Conservation (phyloP, 306 rosid species). For the Abrus precatorius region DNA sequence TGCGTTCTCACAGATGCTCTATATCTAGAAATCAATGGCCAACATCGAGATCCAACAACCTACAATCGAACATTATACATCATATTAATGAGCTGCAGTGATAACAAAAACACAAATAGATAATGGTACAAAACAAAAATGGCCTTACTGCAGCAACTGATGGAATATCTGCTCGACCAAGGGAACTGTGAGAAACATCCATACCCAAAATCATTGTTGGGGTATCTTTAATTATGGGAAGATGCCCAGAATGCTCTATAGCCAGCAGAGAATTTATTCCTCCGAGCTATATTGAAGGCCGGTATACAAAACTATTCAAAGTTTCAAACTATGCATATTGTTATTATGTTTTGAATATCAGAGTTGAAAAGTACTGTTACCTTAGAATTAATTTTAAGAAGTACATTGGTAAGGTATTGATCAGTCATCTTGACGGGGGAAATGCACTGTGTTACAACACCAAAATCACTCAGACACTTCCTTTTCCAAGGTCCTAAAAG, state of each 20-base stretch:
- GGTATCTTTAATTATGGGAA: slow-evolving; percentile 77
- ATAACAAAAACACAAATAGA: slow-evolving; percentile 36
- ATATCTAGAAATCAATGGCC: slow-evolving; percentile 94
- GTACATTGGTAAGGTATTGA: slow-evolving; percentile 85
- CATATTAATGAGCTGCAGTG: slow-evolving; percentile 34
- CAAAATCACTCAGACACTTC: slow-evolving; percentile 79
- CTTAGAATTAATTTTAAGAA: slow-evolving; percentile 93
- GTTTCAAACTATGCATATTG: slow-evolving; percentile 16
- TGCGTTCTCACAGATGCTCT: slow-evolving; percentile 88
- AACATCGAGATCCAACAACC: slow-evolving; percentile 90
- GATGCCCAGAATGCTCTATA: slow-evolving; percentile 72
- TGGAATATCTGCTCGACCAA: slow-evolving; percentile 76
- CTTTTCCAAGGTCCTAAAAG: slow-evolving; percentile 94
- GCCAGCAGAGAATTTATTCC: slow-evolving; percentile 91
- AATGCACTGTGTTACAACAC: slow-evolving; percentile 84
- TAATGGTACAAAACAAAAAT: slow-evolving; percentile 26
- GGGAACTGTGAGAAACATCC: slow-evolving; percentile 92
- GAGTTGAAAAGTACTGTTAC: slow-evolving; percentile 54
- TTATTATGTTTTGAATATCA: slow-evolving; percentile 2
- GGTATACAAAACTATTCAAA: slow-evolving; percentile 27
- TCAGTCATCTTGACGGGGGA: slow-evolving; percentile 83
- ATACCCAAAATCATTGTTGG: slow-evolving; percentile 95
- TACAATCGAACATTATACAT: slow-evolving; percentile 51
- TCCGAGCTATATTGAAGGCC: slow-evolving; percentile 71
- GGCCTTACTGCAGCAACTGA: slow-evolving; percentile 86